Percentiles rank a stretch among this genome's conserved stretches.
Evolutionary conservation across 139 green algal species (phyloP).

Genomic region (Chlamydomonas sp.): DNA sequence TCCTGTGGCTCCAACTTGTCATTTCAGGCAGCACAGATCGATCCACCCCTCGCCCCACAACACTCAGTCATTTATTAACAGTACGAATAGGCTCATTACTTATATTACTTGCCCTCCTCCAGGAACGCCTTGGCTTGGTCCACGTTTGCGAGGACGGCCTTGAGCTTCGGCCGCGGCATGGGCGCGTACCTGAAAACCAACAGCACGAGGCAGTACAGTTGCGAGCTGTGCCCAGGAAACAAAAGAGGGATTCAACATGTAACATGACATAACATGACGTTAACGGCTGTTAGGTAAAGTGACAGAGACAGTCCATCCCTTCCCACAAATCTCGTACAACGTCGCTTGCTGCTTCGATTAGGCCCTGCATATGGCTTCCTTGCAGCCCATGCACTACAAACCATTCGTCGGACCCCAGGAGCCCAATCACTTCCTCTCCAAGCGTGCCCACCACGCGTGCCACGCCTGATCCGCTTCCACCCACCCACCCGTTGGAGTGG

Average conservation of each 20-base stretch:
- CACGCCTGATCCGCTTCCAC: neutral
- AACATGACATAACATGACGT: neutral
- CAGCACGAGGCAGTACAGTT: neutral
- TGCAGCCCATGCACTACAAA: neutral
- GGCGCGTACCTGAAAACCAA: conserved; percentile 39
- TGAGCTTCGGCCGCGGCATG: conserved; percentile 44
- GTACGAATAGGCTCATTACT: too few relatives aligned
- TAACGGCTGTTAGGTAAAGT: neutral
- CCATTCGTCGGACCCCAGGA: neutral
- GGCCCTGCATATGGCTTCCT: neutral
- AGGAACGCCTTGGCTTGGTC: conserved; percentile 44
- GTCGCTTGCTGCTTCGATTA: neutral
- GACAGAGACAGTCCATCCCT: neutral
- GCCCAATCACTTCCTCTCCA: neutral
- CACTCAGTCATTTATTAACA: too few relatives aligned
- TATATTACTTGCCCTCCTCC: conserved; percentile 29
- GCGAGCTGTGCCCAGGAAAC: neutral
- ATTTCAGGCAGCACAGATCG: too few relatives aligned
- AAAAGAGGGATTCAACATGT: neutral
- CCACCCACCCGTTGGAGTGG: conserved; percentile 1
- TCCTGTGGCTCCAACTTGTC: too few relatives aligned
- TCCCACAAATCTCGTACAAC: neutral
- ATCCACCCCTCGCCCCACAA: too few relatives aligned
- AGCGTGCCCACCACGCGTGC: neutral
- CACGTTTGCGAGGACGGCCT: conserved; percentile 26